Percentiles rank a stretch among this genome's conserved stretches.
Conservation (phyloP, 495 filamentous ascomycete genomes). For the Hypoxylon crocopeplum region DNA sequence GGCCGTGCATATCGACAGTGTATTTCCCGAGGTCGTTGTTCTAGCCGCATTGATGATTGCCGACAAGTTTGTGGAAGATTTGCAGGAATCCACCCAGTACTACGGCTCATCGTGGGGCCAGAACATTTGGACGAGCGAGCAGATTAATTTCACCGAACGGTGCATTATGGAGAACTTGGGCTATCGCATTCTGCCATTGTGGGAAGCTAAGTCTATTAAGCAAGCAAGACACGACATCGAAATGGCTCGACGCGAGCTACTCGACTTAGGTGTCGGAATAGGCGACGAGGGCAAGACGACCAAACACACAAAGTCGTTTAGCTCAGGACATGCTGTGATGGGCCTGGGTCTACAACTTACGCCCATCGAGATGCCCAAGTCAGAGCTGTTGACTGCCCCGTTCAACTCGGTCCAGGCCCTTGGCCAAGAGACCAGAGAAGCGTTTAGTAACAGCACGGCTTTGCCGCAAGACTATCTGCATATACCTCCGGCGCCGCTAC, state of each 20-base stretch:
- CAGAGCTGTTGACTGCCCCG: slow-evolving; percentile 29
- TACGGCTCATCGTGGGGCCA: slow-evolving; percentile 54
- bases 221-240: slow-evolving; percentile 62
- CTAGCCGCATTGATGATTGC: slow-evolving; percentile 58
- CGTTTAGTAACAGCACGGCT: slow-evolving; percentile 20
- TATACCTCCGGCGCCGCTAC: slow-evolving; percentile 7
- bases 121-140: slow-evolving; percentile 57
- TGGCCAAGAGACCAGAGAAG: slow-evolving; percentile 17
- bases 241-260: slow-evolving; percentile 53
- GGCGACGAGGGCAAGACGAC: slow-evolving; percentile 27
- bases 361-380: slow-evolving; percentile 48
- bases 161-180: slow-evolving; percentile 62
- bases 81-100: slow-evolving; percentile 49
- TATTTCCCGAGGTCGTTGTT: slow-evolving; percentile 60
- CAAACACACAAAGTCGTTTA: slow-evolving; percentile 49
- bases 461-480: slow-evolving; percentile 24
- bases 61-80: slow-evolving; percentile 61
- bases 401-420: slow-evolving; percentile 19
- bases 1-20: slow-evolving; percentile 59
- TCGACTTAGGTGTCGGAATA: slow-evolving; percentile 28
- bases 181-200: slow-evolving; percentile 59
- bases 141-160: slow-evolving; percentile 61
- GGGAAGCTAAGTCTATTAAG: slow-evolving; percentile 52
- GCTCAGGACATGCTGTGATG: slow-evolving; percentile 46
- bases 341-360: slow-evolving; percentile 49